Percentiles rank a stretch among this genome's conserved stretches.
These are phyloP conservation scores for Pestalotiopsis sp. DNA, from an alignment of 2,329 filamentous ascomycete genomes.

Conservation along the genomic window DNA sequence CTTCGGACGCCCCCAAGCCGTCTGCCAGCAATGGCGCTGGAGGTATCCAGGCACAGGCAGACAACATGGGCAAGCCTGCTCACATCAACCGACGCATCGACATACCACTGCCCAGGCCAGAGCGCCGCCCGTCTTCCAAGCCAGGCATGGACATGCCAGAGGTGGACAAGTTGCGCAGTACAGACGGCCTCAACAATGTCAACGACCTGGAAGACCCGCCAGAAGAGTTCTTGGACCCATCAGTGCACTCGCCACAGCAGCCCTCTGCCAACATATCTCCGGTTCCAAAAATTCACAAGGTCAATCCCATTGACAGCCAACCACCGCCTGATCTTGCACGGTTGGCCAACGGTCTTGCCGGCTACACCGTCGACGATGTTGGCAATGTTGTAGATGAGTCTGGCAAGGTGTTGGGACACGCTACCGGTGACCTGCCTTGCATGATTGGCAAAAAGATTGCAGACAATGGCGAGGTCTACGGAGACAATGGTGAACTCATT, in stretches of 20 bases:
- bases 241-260: slow-evolving; percentile 27
- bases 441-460: slow-evolving; percentile 54
- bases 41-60: slow-evolving; percentile 14
- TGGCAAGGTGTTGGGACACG: slow-evolving; percentile 53
- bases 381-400: slow-evolving; percentile 54
- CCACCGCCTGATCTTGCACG: slow-evolving; percentile 30
- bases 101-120: slow-evolving; percentile 30
- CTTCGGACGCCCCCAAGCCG: background rate
- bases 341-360: slow-evolving; percentile 45
- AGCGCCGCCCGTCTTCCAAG: slow-evolving; percentile 15
- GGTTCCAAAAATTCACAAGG: slow-evolving; percentile 44
- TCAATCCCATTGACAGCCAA: slow-evolving; percentile 39
- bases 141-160: slow-evolving; percentile 23
- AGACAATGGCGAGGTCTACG: slow-evolving; percentile 48
- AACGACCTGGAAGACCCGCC: slow-evolving; percentile 29
- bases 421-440: slow-evolving; percentile 55
- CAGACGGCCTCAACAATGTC: slow-evolving; percentile 23
- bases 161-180: slow-evolving; percentile 24
- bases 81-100: slow-evolving; percentile 32
- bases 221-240: slow-evolving; percentile 34
- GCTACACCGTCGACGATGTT: slow-evolving; percentile 54
- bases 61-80: slow-evolving; percentile 33
- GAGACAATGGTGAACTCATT: slow-evolving; percentile 43
- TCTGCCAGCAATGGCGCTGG: background rate
- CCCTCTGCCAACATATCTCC: slow-evolving; percentile 42